These are phyloP conservation scores for Neurospora crassa DNA, from an alignment of 2,329 filamentous ascomycete species.

Conservation along the genomic window DNA sequence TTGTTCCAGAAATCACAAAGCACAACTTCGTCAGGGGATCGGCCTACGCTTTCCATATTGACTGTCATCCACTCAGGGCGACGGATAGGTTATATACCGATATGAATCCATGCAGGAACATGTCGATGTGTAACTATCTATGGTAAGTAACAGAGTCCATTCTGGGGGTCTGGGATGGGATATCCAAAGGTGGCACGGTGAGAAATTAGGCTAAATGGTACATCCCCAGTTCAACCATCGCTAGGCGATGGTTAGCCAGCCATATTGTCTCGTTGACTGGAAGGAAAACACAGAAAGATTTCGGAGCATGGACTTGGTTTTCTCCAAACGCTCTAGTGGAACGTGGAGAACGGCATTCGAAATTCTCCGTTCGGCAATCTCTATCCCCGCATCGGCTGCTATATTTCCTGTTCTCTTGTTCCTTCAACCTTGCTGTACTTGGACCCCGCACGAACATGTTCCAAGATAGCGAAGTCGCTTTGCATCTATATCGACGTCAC, in stretches of 20 bases:
- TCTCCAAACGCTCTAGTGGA: constrained; percentile 10
- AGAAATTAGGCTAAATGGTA: constrained; percentile 14
- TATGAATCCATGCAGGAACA: neutral
- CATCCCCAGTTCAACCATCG: constrained; percentile 3
- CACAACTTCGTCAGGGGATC: neutral
- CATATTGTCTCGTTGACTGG: constrained; percentile 1
- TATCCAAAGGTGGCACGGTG: neutral
- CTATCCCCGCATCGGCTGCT: neutral
- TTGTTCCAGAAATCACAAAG: neutral
- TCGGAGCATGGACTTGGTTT: constrained; percentile 2
- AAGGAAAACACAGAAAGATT: neutral
- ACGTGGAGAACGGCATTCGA: constrained; percentile 2
- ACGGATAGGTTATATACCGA: neutral
- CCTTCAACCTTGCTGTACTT: neutral
- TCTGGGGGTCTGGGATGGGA: constrained; percentile 11
- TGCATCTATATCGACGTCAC: neutral
- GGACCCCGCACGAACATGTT: constrained; percentile 9
- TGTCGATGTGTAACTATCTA: neutral
- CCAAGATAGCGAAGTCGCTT: constrained; percentile 3
- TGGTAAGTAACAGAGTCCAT: neutral
- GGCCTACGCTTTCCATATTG: neutral
- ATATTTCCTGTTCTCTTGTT: neutral
- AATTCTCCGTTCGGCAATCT: neutral
- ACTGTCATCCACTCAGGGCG: neutral
- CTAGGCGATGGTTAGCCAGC: neutral